Base-by-base conservation (phyloP, 202 grass and related monocot species). In the Saccharum hybrid region DNA sequence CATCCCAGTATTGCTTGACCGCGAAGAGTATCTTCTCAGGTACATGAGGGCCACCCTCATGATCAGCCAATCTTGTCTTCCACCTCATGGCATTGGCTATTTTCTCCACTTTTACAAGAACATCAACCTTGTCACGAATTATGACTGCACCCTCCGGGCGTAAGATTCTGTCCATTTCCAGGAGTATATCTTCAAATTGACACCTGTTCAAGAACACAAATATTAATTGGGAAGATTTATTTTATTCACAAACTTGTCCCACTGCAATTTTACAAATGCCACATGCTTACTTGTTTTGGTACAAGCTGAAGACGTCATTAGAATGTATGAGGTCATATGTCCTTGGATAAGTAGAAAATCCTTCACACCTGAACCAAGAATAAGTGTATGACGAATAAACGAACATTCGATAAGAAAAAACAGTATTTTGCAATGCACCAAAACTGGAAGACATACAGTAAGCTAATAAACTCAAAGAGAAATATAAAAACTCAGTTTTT, bases 271-370 rank as follows among this genome's bases (percentile, higher is more conserved):
- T 72, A 18, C 13, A 45, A 64, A 30, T 28, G 46, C 37, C 14
- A 74, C 42, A 33, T 51, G 21, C 83, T 94, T 84, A 98, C 95
- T 80, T 98, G 66, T 91, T 75, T 49, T 94, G 10, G 56, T 98
- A 98, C 83, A 98, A 79, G 41, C 80, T 93, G 68, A 98, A 98
- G 48, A 98, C 57, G 15, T 43, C 67, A 52, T 93, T 90, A 75
- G 92, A 91, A 88, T 98, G 95, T 78, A 98, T 90, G 62, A 98
- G 87, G 60, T 98, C 92, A 57, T 98, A 98, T 60, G 95, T 94
- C 82, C 95, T 98, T 80, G 95, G 95, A 77, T 94, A 98, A 54
- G 92, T 94, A 64, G 95, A 98, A 85, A 98, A 98, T 38, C 92
- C 95, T 91, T 98, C 95, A 81, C 95, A 98, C 94, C 94, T 97